Base-by-base conservation (phyloP, 78 protist genomes). In the Trichosphaerium sp. region DNA sequence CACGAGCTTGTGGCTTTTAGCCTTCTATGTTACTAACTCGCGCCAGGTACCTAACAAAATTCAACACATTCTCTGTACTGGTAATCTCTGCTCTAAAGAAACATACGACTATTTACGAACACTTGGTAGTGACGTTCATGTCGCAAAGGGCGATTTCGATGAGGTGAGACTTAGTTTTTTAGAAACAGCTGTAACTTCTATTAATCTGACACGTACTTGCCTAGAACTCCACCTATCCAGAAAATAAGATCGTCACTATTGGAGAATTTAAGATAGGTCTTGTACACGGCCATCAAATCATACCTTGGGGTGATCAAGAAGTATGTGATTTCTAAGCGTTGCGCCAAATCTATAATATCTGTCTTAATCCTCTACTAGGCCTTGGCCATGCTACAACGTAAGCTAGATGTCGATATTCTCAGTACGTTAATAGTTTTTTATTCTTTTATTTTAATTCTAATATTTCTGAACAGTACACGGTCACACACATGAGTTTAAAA, bases 231-330 rank as follows among this genome's bases (percentile, higher is more conserved):
- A 12, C 65, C 0, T 74, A 34, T 25, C 88, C 92, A 31, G 91
- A 87, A 10, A 37, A 39, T 18, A 85, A 89, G 67, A 83, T 92
- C 29, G 88, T 95, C 35, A 69, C 71, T 10, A 55, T 94, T 38
- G 99, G 94, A 14, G 59, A 83, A 34, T 92, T 94, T 69, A 85
- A 88, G 62, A 64, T 98, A 25, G 99, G 99, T 2, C 47, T 98
- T 1, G 62, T 83, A 44, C 99, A 98, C 75, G 99, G 99, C 5
- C 99, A 98, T 63, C 98, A 95, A 64, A 42, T 92, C 15, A 84
- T 87, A 35, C 92, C 93, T 8, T 88, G 94, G 95, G 74, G 76
- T 7, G 59, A 65, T 38, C 35, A 57, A 6, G 4, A 7, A 61
- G 18, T 18, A 18, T 18, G 18, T 44, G 51, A 18, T 44, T 49